Evolutionary conservation across 78 protist species (phyloP), one percentile per base, ranked within the genome.

Genomic region (Planoprotostelium fungivorum): DNA sequence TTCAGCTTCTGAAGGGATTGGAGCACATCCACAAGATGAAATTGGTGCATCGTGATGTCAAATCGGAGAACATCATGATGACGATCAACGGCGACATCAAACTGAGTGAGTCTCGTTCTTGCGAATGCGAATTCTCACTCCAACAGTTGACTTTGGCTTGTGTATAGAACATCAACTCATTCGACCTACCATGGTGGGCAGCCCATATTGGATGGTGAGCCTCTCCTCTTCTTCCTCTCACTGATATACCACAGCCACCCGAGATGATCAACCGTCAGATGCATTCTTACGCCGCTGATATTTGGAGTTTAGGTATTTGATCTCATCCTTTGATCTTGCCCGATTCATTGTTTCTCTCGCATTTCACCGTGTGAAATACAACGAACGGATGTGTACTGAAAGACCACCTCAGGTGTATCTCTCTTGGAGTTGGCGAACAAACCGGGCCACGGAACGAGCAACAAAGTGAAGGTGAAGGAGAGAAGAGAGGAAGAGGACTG

Each of bases 21-120:
- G 86, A 83, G 0, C 89, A 90, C 63, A 85, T 93, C 9, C 95
- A 93, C 87, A 29, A 37, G 23, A 88, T 84, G 83, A 28, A 36
- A 1, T 31, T 93, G 34, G 90, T 89, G 0, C 95, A 93, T 90
- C 89, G 95, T 38, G 95, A 93, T 88, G 87, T 93, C 0, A 93
- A 93, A 35, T 88, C 94, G 29, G 93, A 93, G 73, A 93, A 93
- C 35, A 88, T 93, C 29, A 93, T 93, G 95, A 90, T 93, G 93
- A 90, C 95, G 16, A 88, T 92, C 0, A 31, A 34, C 0, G 95
- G 95, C 37, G 93, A 90, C 29, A 88, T 93, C 35, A 93, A 93
- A 37, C n/a, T 93, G 9, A 93, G 87, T 85, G 37, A 35, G 87
- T 85, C 87, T 85, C 16, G 87, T 37, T 85, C 5, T 85, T 85